Evolutionary conservation across 106 monocot genomes (phyloP), one percentile per base, ranked within the genome.

Genomic region (Dactylorhiza incarnata): DNA sequence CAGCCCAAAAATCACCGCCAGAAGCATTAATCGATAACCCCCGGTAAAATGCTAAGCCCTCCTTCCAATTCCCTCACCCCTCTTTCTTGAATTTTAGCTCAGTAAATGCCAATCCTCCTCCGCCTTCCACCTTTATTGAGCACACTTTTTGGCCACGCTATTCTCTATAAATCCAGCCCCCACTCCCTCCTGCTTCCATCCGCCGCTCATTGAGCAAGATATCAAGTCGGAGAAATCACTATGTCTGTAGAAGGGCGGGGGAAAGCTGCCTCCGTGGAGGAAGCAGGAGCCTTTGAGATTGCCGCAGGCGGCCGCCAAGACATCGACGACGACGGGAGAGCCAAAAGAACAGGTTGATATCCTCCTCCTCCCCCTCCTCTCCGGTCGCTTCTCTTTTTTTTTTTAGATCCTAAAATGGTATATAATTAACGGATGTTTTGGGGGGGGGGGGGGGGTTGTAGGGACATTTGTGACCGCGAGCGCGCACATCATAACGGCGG

Each of bases 401-500:
- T 59, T 20, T 20, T 1, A 59, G 6, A 20, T 52, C 51, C 51
- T 11, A 52, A 52, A 52, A 52, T 52, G 51, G 9, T 11, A 52
- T 63, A 2, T 25, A 24, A 9, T 29, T 24, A 29, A 65, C 19
- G 29, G 43, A 45, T 17, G 9, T 6, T 73, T n/a, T 73, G 14
- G 25, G 15, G n/a, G n/a, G n/a, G n/a, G n/a, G n/a, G n/a, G n/a
- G n/a, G n/a, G 15, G 6, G n/a, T 26, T 56, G 47, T 17, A 83
- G 83, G 83, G 48, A 83, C 79, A 1, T 29, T 83, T 59, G 19
- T 79, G 43, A 79, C 74, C 53, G 83, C 83, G 9, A 83, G 75
- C 26, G 79, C 83, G 9, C 83, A 83, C 48, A 79, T 83, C 48
- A 79, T 83, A 58, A 83, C 83, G 7, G 79, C 83, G 5, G 83